A percentile compares a stretch with the other conserved stretches of the same genome.
Conservation (phyloP, 306 rosid genomes). For the Canavalia gladiata region DNA sequence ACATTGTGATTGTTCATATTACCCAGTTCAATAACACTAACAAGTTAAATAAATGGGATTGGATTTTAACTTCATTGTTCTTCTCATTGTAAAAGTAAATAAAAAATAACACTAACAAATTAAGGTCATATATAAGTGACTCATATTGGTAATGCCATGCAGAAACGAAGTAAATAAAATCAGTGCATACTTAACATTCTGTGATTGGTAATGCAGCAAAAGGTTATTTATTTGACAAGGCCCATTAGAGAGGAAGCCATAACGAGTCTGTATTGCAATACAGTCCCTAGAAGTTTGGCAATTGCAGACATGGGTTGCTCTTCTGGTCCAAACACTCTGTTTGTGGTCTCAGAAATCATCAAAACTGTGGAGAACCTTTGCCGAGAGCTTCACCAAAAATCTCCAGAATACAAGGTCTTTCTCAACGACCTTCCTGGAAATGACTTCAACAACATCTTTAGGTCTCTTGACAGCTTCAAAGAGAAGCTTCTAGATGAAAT, state of each 20-base stretch:
- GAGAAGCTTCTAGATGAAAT: slow-evolving; percentile 36
- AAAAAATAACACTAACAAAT: too few species aligned
- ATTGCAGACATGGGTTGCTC: slow-evolving; percentile 73
- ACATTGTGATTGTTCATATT: too few species aligned
- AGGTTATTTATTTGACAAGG: slow-evolving; percentile 49
- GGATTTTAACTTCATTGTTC: too few species aligned
- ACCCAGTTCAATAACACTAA: too few species aligned
- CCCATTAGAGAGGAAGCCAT: slow-evolving; percentile 57
- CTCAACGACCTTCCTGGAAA: slow-evolving; percentile 60
- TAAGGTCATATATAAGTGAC: too few species aligned
- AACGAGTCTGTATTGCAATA: slow-evolving; percentile 31
- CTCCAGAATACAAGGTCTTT: slow-evolving; percentile 53
- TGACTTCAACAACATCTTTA: slow-evolving; percentile 62
- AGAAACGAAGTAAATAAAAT: too few species aligned
- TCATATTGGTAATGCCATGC: too few species aligned
- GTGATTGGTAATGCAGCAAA: slow-evolving; percentile 42
- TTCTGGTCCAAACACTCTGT: slow-evolving; percentile 64
- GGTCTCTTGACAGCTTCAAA: slow-evolving; percentile 52
- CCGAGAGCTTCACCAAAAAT: neutral
- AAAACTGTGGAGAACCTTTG: slow-evolving; percentile 51
- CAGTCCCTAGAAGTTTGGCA: slow-evolving; percentile 28
- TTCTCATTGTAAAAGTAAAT: too few species aligned
- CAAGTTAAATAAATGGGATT: too few species aligned
- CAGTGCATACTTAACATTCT: neutral
- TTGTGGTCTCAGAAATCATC: slow-evolving; percentile 48